Percentiles rank a stretch among this genome's conserved stretches.
Evolutionary conservation across 371 early-diverging fungal genomes (phyloP).

Genomic region (Lichtheimia hyalospora): DNA sequence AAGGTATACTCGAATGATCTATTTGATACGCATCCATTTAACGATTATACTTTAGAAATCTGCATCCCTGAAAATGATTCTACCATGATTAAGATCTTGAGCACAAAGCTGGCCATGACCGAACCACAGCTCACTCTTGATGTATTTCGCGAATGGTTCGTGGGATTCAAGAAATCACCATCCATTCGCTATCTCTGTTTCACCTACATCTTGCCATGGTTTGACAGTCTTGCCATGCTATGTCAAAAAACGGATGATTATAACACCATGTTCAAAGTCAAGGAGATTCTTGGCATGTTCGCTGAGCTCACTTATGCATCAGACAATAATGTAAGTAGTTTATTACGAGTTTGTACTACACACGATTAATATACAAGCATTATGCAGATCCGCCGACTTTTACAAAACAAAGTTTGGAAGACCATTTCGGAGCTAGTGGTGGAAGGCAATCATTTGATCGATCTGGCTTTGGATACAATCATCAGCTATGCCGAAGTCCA

Average conservation of each 20-base stretch:
- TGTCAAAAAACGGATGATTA: constrained; percentile 30
- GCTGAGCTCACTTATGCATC: constrained; percentile 79
- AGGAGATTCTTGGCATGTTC: constrained; percentile 71
- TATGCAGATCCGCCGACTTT: constrained; percentile 65
- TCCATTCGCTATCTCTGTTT: constrained; percentile 73
- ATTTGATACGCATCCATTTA: neutral
- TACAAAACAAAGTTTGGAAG: constrained; percentile 84
- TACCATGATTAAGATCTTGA: constrained; percentile 74
- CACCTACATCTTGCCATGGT: constrained; percentile 88
- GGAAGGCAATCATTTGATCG: constrained; percentile 58
- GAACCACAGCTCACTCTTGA: constrained; percentile 83
- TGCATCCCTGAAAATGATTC: constrained; percentile 87
- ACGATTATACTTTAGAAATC: constrained; percentile 45
- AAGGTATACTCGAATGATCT: constrained; percentile 37
- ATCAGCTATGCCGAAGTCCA: constrained; percentile 74
- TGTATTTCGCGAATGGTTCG: constrained; percentile 80
- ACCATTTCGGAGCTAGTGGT: constrained; percentile 60
- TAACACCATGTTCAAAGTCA: constrained; percentile 55
- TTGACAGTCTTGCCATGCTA: constrained; percentile 65
- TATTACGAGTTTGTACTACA: neutral
- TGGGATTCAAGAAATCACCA: constrained; percentile 76
- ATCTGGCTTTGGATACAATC: constrained; percentile 75
- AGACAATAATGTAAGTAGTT: constrained; percentile 1
- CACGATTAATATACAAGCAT: neutral
- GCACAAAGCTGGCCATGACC: constrained; percentile 71